phyloP scores from a whole-genome alignment of 352 stramenopile genomes.

The Phytophthora ramorum region DNA sequence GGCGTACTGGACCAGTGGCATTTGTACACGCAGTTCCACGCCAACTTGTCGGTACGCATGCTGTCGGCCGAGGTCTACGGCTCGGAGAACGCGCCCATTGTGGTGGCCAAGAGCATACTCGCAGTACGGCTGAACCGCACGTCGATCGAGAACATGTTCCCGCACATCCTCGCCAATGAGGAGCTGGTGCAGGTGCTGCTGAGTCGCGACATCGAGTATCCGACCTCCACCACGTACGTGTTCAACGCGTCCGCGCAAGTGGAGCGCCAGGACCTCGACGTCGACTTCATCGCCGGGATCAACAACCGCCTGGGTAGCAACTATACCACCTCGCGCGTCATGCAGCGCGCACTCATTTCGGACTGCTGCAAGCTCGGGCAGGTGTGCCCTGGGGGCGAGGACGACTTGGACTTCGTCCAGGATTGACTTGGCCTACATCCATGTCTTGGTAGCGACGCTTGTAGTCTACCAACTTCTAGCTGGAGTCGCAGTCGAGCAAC shows the following conservation, averaged over 20 bases:
- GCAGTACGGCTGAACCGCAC: conserved; percentile 54
- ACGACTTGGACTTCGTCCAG: neutral
- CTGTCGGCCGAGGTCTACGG: conserved; percentile 50
- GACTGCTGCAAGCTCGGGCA: conserved; percentile 37
- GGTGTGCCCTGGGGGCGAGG: neutral
- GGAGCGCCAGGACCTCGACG: conserved; percentile 54
- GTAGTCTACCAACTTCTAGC: neutral
- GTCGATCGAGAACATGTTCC: conserved; percentile 76
- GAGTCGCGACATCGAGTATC: conserved; percentile 57
- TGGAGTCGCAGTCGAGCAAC: too few relatives aligned
- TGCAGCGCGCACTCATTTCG: conserved; percentile 46
- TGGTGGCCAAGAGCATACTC: conserved; percentile 51
- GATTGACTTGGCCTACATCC: conserved; percentile 21
- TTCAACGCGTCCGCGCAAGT: conserved; percentile 63
- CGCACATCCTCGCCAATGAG: conserved; percentile 63
- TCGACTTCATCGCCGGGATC: conserved; percentile 67
- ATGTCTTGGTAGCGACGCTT: conserved; percentile 20
- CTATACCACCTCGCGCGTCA: conserved; percentile 35
- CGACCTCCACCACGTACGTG: conserved; percentile 59
- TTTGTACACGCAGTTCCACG: conserved; percentile 67
- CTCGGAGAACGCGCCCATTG: conserved; percentile 54
- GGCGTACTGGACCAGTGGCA: conserved; percentile 67
- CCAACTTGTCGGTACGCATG: conserved; percentile 43
- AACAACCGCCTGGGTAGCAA: conserved; percentile 41
- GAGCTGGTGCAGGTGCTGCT: conserved; percentile 63